phyloP scores from a whole-genome alignment of 2,329 filamentous ascomycete genomes.

The Cordyceps tenuipes region DNA sequence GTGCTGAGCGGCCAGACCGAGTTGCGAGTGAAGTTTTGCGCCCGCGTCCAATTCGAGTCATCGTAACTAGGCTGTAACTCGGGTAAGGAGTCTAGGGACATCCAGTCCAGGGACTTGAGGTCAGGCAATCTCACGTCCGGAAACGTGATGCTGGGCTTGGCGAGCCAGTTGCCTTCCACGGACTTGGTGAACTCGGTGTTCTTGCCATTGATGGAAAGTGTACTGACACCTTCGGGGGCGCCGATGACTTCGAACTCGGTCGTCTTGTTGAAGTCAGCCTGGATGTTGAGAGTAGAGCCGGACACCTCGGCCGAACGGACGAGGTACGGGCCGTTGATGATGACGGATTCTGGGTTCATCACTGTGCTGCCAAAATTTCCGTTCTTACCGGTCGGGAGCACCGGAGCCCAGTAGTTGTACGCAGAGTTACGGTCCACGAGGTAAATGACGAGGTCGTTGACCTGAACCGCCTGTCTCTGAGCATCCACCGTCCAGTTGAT shows the following conservation, averaged over 20 bases:
- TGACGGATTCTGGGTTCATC: conserved; percentile 32
- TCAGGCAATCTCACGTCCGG: conserved; percentile 1
- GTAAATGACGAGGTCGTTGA: conserved; percentile 3
- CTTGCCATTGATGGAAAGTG: conserved; percentile 30
- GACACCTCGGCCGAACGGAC: conserved; percentile 47
- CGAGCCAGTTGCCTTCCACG: conserved; percentile 34
- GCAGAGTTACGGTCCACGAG: conserved; percentile 46
- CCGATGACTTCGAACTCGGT: conserved; percentile 57
- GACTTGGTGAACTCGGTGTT: conserved; percentile 25
- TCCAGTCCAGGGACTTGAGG: conserved; percentile 4
- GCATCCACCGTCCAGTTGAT: conserved; percentile 4
- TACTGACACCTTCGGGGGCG: conserved; percentile 39
- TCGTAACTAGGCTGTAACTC: conserved; percentile 15
- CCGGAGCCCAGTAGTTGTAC: conserved; percentile 56
- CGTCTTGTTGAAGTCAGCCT: conserved; percentile 61
- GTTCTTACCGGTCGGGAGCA: conserved; percentile 28
- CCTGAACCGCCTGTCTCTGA: background rate
- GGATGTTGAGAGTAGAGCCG: conserved; percentile 47
- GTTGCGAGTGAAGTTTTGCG: conserved; percentile 22
- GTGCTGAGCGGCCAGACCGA: conserved; percentile 37
- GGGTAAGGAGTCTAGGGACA: conserved; percentile 17
- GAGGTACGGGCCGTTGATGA: conserved; percentile 53
- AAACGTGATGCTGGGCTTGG: conserved; percentile 1
- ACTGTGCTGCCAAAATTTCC: conserved; percentile 14
- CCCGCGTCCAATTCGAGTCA: conserved; percentile 38